Conservation (phyloP, 495 filamentous ascomycete species). For the Penicillium argentinense region DNA sequence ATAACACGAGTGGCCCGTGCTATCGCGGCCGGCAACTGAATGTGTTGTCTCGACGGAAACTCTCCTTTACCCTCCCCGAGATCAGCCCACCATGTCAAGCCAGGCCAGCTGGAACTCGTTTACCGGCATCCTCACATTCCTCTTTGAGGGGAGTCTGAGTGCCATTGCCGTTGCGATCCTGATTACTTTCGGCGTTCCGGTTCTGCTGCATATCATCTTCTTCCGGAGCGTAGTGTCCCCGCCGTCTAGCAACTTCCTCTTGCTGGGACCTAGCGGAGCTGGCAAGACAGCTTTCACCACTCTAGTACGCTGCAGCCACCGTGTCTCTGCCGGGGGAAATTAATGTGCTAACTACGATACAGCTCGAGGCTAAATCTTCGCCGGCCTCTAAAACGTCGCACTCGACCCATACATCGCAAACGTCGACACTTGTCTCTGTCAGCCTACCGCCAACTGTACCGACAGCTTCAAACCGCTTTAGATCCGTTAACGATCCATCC, state of each 20-base stretch:
- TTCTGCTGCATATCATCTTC: slow-evolving; percentile 76
- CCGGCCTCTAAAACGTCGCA: slow-evolving; percentile 30
- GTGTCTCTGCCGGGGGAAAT: no score
- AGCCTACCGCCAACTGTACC: slow-evolving; percentile 64
- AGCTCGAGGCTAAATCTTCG: slow-evolving; percentile 51
- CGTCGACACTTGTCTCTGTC: slow-evolving; percentile 68
- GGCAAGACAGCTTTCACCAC: slow-evolving; percentile 90
- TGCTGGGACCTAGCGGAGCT: slow-evolving; percentile 78
- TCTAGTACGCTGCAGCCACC: no score
- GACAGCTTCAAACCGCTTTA: slow-evolving; percentile 65
- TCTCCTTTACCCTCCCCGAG: slow-evolving; percentile 1
- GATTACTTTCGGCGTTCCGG: slow-evolving; percentile 69
- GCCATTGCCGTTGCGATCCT: slow-evolving; percentile 65
- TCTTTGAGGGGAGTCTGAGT: slow-evolving; percentile 44
- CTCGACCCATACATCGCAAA: slow-evolving; percentile 79
- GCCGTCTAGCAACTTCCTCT: slow-evolving; percentile 75
- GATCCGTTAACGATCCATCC: slow-evolving; percentile 68
- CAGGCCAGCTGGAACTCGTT: slow-evolving; percentile 37
- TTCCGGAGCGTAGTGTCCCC: slow-evolving; percentile 64
- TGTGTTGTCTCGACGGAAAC: not conserved
- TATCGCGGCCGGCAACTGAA: slow-evolving; percentile 8
- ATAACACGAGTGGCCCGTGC: slow-evolving; percentile 25
- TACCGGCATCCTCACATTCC: slow-evolving; percentile 37
- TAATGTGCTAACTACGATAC: slow-evolving; percentile 1
- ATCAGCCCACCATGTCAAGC: slow-evolving; percentile 29